Percentiles rank a stretch among this genome's conserved stretches.
phyloP scores from a whole-genome alignment of 2,329 filamentous ascomycete species.

The Emergomyces pasteurianus region DNA sequence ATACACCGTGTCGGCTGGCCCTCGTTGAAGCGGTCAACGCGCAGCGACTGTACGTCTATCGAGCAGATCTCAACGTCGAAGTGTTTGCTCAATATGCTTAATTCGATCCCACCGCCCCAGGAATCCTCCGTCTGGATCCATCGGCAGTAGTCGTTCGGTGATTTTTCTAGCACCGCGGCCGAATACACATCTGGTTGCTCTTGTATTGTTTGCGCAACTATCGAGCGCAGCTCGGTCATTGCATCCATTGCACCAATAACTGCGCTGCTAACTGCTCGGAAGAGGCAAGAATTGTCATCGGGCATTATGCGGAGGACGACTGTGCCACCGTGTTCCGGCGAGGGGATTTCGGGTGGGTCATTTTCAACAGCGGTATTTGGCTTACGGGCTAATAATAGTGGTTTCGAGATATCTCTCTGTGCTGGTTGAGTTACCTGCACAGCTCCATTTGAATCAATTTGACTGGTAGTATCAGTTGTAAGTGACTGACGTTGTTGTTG shows the following conservation, averaged over 20 bases:
- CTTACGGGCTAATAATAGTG: constrained; percentile 23
- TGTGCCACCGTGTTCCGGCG: constrained; percentile 44
- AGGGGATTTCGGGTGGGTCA: constrained; percentile 50
- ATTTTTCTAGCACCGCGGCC: constrained; percentile 61
- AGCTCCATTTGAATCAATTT: background rate
- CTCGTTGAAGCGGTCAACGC: constrained; percentile 69
- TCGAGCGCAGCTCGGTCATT: constrained; percentile 60
- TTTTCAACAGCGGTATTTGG: constrained; percentile 27
- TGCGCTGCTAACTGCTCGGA: constrained; percentile 73
- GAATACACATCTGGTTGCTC: constrained; percentile 60
- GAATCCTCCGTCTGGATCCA: constrained; percentile 70
- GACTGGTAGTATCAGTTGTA: background rate
- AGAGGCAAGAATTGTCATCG: constrained; percentile 91
- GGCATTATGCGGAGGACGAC: constrained; percentile 83
- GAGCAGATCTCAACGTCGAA: constrained; percentile 79
- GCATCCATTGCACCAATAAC: constrained; percentile 56
- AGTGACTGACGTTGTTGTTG: background rate
- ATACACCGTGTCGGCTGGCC: constrained; percentile 57
- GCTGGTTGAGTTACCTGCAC: background rate
- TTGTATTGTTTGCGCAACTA: constrained; percentile 71
- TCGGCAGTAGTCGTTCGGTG: constrained; percentile 62
- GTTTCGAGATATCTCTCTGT: constrained; percentile 7
- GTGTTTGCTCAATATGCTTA: constrained; percentile 70
- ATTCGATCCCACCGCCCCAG: constrained; percentile 88
- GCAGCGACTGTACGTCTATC: constrained; percentile 61